Evolutionary conservation across 257 asterid species (phyloP).

Genomic region (Orobanche coerulescens): DNA sequence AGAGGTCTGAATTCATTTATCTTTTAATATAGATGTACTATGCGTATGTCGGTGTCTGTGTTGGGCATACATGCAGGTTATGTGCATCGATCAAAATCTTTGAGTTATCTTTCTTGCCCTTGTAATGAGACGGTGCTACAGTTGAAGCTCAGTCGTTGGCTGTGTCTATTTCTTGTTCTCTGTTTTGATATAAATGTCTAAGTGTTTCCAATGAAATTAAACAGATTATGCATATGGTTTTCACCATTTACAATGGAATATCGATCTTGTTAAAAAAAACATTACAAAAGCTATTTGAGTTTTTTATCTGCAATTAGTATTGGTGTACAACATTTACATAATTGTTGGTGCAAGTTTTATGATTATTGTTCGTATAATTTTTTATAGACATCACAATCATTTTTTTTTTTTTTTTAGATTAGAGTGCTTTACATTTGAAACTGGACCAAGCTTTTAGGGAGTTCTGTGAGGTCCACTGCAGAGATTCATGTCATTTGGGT

Average conservation of each 20-base stretch:
- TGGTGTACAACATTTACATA: background rate
- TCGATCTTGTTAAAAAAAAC: background rate
- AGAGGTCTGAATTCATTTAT: background rate
- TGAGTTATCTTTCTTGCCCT: conserved; percentile 1
- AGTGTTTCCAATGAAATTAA: background rate
- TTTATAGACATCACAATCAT: background rate
- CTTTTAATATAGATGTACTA: background rate
- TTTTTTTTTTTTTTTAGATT: too few species aligned
- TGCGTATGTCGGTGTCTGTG: conserved; percentile 3
- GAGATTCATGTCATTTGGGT: too few species aligned
- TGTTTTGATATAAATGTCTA: conserved; percentile 1
- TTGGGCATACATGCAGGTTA: conserved; percentile 26
- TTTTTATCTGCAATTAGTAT: background rate
- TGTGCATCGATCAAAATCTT: conserved; percentile 22
- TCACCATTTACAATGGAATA: background rate
- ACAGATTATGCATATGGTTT: background rate
- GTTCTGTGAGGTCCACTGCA: background rate
- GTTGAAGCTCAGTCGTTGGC: conserved; percentile 6
- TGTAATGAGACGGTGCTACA: background rate
- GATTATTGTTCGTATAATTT: background rate
- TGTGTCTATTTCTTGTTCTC: background rate
- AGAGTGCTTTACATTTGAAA: too few species aligned
- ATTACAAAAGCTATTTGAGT: background rate
- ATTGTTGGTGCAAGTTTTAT: background rate
- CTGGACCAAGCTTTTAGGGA: background rate